These are phyloP conservation scores for Diaporthe ilicicola DNA, from an alignment of 2,329 filamentous ascomycete genomes.

Conservation along the genomic window DNA sequence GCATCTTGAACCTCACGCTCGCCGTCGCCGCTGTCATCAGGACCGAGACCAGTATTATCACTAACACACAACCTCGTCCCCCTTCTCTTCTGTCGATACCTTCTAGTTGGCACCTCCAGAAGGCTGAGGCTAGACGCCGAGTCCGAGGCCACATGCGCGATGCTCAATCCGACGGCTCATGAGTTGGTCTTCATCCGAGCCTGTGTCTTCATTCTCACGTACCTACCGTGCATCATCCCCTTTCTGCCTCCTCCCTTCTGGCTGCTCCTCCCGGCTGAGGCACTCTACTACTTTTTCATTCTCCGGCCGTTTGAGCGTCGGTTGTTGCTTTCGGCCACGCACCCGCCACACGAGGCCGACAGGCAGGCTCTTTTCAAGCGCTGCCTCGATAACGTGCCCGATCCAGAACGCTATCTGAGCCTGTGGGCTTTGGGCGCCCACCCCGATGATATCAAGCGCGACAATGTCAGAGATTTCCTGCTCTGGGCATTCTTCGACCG, in stretches of 20 bases:
- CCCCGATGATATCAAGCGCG: constrained; percentile 64
- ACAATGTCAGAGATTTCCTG: constrained; percentile 74
- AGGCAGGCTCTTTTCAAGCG: constrained; percentile 64
- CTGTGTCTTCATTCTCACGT: constrained; percentile 46
- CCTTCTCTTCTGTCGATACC: neutral
- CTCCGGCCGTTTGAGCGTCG: constrained; percentile 52
- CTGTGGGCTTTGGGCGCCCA: constrained; percentile 74
- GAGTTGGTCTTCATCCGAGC: constrained; percentile 56
- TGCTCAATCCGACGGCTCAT: constrained; percentile 28
- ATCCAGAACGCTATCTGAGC: constrained; percentile 64
- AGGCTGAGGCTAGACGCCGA: neutral
- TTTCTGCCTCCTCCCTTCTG: constrained; percentile 36
- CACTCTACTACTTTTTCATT: constrained; percentile 51
- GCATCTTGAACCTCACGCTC: neutral
- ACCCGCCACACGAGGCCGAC: constrained; percentile 53
- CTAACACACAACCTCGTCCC: neutral
- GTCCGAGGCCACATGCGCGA: neutral
- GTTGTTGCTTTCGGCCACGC: constrained; percentile 48
- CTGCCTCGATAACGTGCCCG: constrained; percentile 62
- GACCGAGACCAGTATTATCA: neutral
- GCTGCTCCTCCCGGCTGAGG: constrained; percentile 49
- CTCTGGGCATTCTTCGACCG: constrained; percentile 73
- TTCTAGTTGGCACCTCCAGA: too few species aligned
- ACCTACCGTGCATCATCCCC: constrained; percentile 22
- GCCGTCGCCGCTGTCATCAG: neutral